phyloP scores from a whole-genome alignment of 164 flowering plant species.

The Vitis rotundifolia region DNA sequence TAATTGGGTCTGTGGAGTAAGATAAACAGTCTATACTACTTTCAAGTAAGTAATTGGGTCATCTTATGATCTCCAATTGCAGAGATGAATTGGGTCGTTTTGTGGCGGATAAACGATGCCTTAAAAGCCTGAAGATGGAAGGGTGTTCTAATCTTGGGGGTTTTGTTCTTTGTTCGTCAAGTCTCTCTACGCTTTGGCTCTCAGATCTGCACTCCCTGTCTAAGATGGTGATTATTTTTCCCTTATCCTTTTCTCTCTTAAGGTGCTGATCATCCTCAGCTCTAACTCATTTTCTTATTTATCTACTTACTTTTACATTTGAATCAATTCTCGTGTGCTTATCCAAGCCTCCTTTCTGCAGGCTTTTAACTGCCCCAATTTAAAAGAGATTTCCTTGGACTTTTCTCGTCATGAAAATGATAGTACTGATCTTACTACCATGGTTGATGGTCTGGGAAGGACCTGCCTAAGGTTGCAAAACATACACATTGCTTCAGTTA shows the following conservation, averaged over 20 bases:
- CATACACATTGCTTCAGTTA: constrained; percentile 80
- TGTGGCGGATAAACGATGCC: constrained; percentile 77
- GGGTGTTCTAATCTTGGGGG: constrained; percentile 81
- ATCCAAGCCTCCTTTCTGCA: constrained; percentile 18
- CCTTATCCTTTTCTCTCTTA: background rate
- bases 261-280: too few species aligned
- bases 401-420: constrained; percentile 82
- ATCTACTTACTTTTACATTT: background rate
- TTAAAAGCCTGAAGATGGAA: constrained; percentile 85
- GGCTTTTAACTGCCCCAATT: constrained; percentile 86
- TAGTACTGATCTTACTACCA: constrained; percentile 62
- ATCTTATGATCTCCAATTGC: constrained; percentile 18
- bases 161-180: constrained; percentile 62
- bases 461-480: constrained; percentile 75
- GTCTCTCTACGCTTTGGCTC: constrained; percentile 86
- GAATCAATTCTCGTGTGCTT: background rate
- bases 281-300: background rate
- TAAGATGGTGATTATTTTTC: constrained; percentile 58
- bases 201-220: constrained; percentile 80
- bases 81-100: constrained; percentile 94
- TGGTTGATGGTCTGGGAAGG: constrained; percentile 75
- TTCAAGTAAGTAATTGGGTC: background rate
- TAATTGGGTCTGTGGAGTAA: too few species aligned
- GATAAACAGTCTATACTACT: background rate
- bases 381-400: constrained; percentile 82